These are phyloP conservation scores for Ceriops tagal DNA, from an alignment of 345 rosid genomes.

Conservation along the genomic window DNA sequence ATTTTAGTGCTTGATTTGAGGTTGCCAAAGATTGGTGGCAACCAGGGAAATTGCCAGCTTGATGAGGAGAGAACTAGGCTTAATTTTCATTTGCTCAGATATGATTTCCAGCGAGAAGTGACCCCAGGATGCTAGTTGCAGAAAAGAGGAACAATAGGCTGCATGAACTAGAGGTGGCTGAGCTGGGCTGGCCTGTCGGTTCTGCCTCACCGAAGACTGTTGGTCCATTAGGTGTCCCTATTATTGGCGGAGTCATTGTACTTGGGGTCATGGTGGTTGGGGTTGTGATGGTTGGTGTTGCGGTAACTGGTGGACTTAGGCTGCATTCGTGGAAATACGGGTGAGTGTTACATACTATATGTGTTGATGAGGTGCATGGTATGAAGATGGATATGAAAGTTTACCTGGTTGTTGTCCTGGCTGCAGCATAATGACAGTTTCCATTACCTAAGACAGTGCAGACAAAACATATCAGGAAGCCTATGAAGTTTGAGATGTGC, in stretches of 20 bases:
- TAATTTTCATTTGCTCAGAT: constrained; percentile 23
- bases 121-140: constrained; percentile 31
- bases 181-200: constrained; percentile 79
- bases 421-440: constrained; percentile 56
- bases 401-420: constrained; percentile 44
- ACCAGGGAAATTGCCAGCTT: constrained; percentile 26
- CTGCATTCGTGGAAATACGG: constrained; percentile 37
- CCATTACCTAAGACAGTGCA: constrained; percentile 61
- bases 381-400: constrained; percentile 11
- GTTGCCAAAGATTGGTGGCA: constrained; percentile 24
- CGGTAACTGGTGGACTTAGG: constrained; percentile 44
- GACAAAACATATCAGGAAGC: constrained; percentile 5
- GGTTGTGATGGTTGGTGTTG: constrained; percentile 24
- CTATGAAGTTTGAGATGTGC: not conserved
- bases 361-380: constrained; percentile 1
- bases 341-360: not conserved
- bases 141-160: constrained; percentile 40
- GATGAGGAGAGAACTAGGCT: constrained; percentile 25
- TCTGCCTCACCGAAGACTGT: constrained; percentile 60
- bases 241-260: constrained; percentile 12
- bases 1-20: constrained; percentile 25
- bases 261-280: constrained; percentile 31
- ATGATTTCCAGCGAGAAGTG: constrained; percentile 42
- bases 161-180: constrained; percentile 48
- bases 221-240: constrained; percentile 51